Conservation (phyloP, 345 rosid genomes). For the Hypericum perforatum region DNA sequence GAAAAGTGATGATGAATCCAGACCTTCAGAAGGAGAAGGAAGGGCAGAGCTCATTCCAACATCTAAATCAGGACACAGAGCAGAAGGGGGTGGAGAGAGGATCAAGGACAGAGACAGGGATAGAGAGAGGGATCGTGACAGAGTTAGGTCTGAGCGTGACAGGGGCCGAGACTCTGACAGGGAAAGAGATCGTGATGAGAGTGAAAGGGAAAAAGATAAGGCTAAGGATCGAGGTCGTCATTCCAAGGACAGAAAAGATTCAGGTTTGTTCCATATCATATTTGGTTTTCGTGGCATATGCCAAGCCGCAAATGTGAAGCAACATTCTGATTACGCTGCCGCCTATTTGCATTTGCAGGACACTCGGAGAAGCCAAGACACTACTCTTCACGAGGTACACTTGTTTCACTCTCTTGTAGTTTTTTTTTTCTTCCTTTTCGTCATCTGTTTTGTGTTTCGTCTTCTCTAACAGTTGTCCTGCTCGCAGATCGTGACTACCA, state of each 20-base stretch:
- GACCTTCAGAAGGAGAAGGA: constrained; percentile 31
- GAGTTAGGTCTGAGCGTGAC: constrained; percentile 36
- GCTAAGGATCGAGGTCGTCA: constrained; percentile 55
- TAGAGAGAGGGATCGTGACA: constrained; percentile 34
- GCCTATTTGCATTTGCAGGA: neutral
- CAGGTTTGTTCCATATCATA: constrained; percentile 26
- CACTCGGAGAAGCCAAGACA: constrained; percentile 7
- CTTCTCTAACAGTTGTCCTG: neutral
- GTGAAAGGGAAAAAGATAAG: constrained; percentile 56
- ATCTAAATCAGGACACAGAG: constrained; percentile 44
- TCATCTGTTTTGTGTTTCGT: neutral
- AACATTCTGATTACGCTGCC: neutral
- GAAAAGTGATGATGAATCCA: constrained; percentile 57
- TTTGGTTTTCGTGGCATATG: neutral
- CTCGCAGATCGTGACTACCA: constrained; percentile 47
- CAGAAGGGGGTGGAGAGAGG: constrained; percentile 42
- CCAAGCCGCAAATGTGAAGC: neutral
- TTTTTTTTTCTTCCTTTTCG: neutral
- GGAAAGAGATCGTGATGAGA: constrained; percentile 61
- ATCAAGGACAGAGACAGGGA: constrained; percentile 56
- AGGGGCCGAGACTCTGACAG: constrained; percentile 71
- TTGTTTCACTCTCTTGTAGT: neutral
- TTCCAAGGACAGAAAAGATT: constrained; percentile 67
- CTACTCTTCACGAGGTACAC: constrained; percentile 5
- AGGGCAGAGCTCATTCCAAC: constrained; percentile 37